Evolutionary conservation across 2,329 filamentous ascomycete genomes (phyloP).

Genomic region (Fusarium fujikuroi): DNA sequence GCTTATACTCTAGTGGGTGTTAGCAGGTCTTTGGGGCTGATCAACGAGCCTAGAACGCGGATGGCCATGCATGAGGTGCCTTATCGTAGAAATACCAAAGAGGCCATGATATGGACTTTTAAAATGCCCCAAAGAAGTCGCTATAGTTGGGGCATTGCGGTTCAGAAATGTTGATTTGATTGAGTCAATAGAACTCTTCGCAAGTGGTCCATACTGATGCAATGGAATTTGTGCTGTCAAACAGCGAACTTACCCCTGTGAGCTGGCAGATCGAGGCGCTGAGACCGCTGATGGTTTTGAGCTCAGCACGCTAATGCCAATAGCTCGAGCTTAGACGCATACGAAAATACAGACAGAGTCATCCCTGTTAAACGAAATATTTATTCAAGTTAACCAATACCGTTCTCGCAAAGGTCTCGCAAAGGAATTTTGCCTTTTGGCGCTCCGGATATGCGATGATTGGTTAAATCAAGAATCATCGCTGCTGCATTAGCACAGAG

Average conservation of each 20-base stretch:
- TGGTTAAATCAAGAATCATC: neutral
- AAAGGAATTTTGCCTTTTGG: too few species aligned
- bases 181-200: accelerated
- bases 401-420: too few species aligned
- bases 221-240: neutral
- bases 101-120: neutral
- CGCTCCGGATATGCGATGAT: too few species aligned
- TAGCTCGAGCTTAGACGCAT: neutral
- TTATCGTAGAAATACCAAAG: neutral
- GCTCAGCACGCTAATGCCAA: neutral
- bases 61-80: neutral
- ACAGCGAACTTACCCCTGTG: too few species aligned
- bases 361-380: neutral
- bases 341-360: neutral
- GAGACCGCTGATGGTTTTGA: neutral
- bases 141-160: neutral
- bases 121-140: too few species aligned
- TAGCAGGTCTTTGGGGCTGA: neutral
- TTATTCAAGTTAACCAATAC: neutral
- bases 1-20: neutral
- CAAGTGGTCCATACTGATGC: too few species aligned
- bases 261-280: neutral
- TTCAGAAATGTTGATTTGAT: neutral
- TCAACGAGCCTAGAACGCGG: neutral
- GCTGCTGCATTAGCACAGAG: neutral